A percentile compares a stretch with the other conserved stretches of the same genome.
Evolutionary conservation across 768 basidiomycete genomes (phyloP).

Genomic region (Boletus rubropictus): DNA sequence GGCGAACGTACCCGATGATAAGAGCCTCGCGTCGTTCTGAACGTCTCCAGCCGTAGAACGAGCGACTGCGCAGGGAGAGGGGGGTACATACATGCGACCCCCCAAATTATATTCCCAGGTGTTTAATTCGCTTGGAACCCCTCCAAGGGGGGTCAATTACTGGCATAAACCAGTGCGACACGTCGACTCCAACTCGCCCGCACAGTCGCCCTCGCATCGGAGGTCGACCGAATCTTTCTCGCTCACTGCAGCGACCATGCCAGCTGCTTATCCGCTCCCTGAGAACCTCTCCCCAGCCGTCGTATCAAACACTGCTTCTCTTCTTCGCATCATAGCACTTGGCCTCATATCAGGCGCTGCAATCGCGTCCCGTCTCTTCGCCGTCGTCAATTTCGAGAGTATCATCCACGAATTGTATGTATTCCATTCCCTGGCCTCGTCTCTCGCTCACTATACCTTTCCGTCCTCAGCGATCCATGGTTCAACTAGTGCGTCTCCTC

Average conservation of each 20-base stretch:
- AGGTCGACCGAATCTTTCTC: neutral
- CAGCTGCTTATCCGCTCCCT: slow-evolving; percentile 70
- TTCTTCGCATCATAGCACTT: slow-evolving; percentile 87
- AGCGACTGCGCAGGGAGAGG: too few species aligned
- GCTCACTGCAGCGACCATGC: slow-evolving; percentile 46
- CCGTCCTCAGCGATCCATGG: slow-evolving; percentile 81
- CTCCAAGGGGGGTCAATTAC: slow-evolving; percentile 6
- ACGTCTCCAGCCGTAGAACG: neutral
- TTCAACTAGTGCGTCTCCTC: slow-evolving; percentile 84
- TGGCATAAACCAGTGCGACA: slow-evolving; percentile 17
- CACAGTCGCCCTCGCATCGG: neutral
- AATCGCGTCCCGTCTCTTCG: slow-evolving; percentile 92
- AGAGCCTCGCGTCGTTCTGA: slow-evolving; percentile 10
- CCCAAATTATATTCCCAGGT: too few species aligned
- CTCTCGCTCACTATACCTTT: neutral
- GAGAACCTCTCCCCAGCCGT: slow-evolving; percentile 62
- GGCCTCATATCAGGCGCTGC: slow-evolving; percentile 90
- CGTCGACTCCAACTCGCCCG: slow-evolving; percentile 16
- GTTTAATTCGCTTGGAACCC: too few species aligned
- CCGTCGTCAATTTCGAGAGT: slow-evolving; percentile 97
- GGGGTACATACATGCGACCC: too few species aligned
- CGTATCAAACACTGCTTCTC: slow-evolving; percentile 81
- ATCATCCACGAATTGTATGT: slow-evolving; percentile 99
- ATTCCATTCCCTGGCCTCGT: neutral
- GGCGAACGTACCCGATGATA: too few species aligned